phyloP scores from a whole-genome alignment of 495 filamentous ascomycete species.

The Podospora bellae-mahoneyi region DNA sequence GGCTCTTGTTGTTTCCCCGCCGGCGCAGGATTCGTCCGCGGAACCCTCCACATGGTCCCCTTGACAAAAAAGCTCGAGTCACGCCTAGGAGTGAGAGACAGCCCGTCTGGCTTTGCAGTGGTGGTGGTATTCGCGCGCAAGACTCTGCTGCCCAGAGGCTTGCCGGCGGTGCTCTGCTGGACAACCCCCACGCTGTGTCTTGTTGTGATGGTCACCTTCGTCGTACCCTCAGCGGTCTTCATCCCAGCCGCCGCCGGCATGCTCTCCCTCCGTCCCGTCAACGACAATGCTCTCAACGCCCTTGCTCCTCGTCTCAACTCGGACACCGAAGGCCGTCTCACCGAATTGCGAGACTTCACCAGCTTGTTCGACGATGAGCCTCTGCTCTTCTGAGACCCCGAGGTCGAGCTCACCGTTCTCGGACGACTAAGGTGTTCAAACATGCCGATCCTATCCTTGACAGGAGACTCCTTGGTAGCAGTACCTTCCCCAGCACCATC shows the following conservation, averaged over 20 bases:
- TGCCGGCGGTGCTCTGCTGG: neutral
- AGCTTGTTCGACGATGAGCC: neutral
- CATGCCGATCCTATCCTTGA: conserved; percentile 35
- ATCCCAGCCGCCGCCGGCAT: neutral
- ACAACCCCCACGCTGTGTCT: conserved; percentile 2
- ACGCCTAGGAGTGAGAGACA: conserved; percentile 12
- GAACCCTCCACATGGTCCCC: conserved; percentile 13
- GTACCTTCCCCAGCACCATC: conserved; percentile 9
- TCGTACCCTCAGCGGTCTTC: neutral
- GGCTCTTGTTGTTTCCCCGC: neutral
- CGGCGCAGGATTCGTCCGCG: conserved; percentile 6
- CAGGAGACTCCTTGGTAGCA: conserved; percentile 30
- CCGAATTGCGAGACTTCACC: neutral
- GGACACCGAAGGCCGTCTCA: conserved; percentile 7
- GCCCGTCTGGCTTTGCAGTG: neutral
- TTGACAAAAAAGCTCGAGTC: conserved; percentile 17
- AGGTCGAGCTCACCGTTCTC: neutral
- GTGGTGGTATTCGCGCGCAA: neutral
- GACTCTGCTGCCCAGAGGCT: neutral
- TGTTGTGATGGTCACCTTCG: neutral
- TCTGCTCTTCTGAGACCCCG: neutral
- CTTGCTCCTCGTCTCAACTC: conserved; percentile 20
- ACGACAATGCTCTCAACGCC: conserved; percentile 21
- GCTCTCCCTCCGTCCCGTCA: conserved; percentile 11
- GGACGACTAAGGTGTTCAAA: conserved; percentile 34